Conservation (phyloP, 345 rosid species). For the Hibiscus mutabilis region DNA sequence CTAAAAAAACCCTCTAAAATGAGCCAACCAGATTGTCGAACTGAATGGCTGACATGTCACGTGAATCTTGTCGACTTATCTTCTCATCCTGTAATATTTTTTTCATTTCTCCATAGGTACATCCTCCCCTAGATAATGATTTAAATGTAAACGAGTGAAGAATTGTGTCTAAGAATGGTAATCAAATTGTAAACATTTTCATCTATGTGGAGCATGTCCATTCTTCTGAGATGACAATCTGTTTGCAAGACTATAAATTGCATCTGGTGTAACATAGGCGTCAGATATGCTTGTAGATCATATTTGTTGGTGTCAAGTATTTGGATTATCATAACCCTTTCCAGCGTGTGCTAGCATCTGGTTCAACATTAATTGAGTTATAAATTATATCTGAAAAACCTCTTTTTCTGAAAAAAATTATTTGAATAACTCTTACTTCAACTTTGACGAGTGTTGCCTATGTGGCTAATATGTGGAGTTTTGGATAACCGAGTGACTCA, state of each 20-base stretch:
- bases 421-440: background rate
- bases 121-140: background rate
- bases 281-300: background rate
- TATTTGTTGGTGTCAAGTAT: background rate
- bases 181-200: background rate
- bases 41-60: background rate
- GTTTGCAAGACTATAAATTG: background rate
- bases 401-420: background rate
- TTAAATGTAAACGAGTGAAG: background rate
- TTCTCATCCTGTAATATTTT: background rate
- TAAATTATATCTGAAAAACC: background rate
- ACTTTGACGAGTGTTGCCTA: background rate
- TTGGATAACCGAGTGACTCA: background rate
- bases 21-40: background rate
- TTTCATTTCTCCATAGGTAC: background rate
- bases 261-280: background rate
- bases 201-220: background rate
- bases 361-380: background rate
- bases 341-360: background rate
- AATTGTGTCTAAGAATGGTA: background rate
- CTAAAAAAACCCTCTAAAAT: background rate
- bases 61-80: background rate
- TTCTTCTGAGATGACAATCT: background rate
- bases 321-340: slow-evolving; percentile 1
- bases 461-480: background rate